Percentiles rank a stretch among this genome's conserved stretches.
Conservation (phyloP, 352 stramenopile species). For the Pythium pyrilobum region DNA sequence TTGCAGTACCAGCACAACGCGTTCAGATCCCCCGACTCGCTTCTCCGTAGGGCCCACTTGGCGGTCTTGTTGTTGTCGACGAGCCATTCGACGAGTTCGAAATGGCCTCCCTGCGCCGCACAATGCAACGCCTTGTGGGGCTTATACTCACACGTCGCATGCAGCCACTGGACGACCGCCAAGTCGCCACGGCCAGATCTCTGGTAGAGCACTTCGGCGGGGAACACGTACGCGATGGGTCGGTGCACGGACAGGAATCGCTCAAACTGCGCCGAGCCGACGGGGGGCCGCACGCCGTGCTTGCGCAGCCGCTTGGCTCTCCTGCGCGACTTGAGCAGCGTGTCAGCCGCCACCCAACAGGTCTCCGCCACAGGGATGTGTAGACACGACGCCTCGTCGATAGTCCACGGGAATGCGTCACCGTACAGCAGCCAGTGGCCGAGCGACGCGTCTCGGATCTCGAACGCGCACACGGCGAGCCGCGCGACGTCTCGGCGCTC, state of each 20-base stretch:
- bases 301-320: neutral
- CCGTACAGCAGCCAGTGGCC: neutral
- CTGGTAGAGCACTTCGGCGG: neutral
- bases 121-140: neutral
- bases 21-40: neutral
- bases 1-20: neutral
- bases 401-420: neutral
- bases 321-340: neutral
- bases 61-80: neutral
- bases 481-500: constrained; percentile 3
- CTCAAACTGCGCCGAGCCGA: neutral
- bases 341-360: neutral
- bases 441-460: neutral
- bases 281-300: too few relatives aligned
- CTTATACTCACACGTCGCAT: neutral
- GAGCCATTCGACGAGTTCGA: neutral
- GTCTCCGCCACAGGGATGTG: constrained; percentile 1
- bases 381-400: neutral
- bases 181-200: neutral
- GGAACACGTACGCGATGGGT: neutral
- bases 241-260: neutral
- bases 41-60: neutral
- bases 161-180: neutral
- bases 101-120: neutral
- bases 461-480: neutral